Evolutionary conservation across 139 green algal genomes (phyloP).

Genomic region (Coccomyxa sp.): DNA sequence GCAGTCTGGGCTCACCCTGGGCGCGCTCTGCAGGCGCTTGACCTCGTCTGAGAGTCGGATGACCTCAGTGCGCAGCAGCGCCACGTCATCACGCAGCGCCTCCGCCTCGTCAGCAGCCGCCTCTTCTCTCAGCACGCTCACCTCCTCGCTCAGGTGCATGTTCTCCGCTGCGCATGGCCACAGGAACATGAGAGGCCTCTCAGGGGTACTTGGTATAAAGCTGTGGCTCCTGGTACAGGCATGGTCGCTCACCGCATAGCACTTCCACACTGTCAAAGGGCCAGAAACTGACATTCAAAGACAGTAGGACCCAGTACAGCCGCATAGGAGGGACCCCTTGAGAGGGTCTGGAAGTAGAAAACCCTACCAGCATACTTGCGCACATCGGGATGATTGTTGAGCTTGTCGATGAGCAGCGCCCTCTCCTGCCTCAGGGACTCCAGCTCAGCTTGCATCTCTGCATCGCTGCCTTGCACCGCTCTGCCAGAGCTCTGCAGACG

Average conservation of each 20-base stretch:
- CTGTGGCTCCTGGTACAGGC: too few relatives aligned
- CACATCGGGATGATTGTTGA: constrained; percentile 49
- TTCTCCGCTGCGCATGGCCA: constrained; percentile 42
- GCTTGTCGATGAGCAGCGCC: constrained; percentile 20
- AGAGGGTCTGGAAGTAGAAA: too few relatives aligned
- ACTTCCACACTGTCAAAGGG: too few relatives aligned
- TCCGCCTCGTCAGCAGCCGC: constrained; percentile 18
- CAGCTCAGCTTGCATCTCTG: constrained; percentile 9
- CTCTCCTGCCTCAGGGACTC: constrained; percentile 27
- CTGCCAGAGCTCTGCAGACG: too few relatives aligned
- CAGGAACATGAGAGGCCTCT: too few relatives aligned
- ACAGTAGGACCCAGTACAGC: too few relatives aligned
- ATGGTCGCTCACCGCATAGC: too few relatives aligned
- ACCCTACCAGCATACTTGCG: constrained; percentile 43
- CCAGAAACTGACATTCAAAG: too few relatives aligned
- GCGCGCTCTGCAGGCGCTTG: neutral
- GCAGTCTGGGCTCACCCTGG: constrained; percentile 9
- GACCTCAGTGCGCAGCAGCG: constrained; percentile 25
- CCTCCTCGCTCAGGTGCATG: constrained; percentile 29
- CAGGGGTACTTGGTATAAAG: too few relatives aligned
- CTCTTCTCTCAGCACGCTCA: constrained; percentile 14
- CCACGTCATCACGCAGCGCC: constrained; percentile 19
- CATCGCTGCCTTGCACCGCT: neutral
- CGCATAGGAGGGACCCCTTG: too few relatives aligned
- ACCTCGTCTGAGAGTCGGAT: constrained; percentile 17